Evolutionary conservation across 306 rosid genomes (phyloP).

Genomic region (Myrica gale): DNA sequence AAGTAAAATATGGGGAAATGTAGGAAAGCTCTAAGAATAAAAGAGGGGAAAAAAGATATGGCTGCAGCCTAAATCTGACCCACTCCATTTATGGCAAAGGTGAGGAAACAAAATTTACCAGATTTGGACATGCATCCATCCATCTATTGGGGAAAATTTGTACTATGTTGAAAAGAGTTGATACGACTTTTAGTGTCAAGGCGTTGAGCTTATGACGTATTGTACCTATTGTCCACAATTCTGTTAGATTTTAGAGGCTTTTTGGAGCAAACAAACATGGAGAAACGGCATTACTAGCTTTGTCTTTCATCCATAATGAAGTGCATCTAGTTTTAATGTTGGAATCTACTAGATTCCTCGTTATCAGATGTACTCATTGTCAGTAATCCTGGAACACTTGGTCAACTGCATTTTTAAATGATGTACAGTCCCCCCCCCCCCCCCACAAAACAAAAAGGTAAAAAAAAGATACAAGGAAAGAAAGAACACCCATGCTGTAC

Average conservation of each 20-base stretch:
- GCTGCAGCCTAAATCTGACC: background rate
- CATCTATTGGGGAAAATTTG: too few species aligned
- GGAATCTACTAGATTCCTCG: background rate
- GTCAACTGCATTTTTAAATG: too few species aligned
- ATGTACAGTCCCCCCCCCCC: too few species aligned
- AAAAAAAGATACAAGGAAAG: too few species aligned
- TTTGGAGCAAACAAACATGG: slow-evolving; percentile 1
- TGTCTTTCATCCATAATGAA: background rate
- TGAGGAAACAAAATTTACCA: background rate
- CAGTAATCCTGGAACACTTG: too few species aligned
- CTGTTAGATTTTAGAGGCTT: background rate
- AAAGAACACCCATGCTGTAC: too few species aligned
- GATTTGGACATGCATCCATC: too few species aligned
- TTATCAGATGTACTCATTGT: background rate
- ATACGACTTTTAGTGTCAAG: background rate
- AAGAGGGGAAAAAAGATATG: background rate
- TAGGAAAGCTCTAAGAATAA: background rate
- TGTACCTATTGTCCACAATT: background rate
- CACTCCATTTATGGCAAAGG: background rate
- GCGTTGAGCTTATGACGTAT: background rate
- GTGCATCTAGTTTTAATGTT: background rate
- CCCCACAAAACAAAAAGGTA: too few species aligned
- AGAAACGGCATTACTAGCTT: background rate
- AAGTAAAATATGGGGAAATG: background rate
- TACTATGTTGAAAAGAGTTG: too few species aligned